Conservation (phyloP, 2,329 filamentous ascomycete genomes). For the Diaporthe nobilis region DNA sequence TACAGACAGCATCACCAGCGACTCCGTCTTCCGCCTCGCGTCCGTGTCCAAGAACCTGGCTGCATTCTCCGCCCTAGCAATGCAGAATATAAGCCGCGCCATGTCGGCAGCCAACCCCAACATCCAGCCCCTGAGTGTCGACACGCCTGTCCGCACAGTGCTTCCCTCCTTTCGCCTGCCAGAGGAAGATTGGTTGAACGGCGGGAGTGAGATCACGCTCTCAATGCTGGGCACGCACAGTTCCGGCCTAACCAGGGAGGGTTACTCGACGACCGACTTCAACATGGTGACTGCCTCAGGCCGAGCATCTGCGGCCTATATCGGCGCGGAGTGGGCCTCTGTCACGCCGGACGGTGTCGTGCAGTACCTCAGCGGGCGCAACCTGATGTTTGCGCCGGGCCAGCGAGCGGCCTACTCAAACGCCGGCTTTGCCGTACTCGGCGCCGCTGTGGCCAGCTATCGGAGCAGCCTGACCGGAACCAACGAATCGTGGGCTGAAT, state of each 20-base stretch:
- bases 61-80: background rate
- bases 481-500: background rate
- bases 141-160: background rate
- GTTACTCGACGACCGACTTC: conserved; percentile 14
- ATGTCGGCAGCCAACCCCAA: background rate
- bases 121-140: conserved; percentile 2
- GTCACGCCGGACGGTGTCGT: background rate
- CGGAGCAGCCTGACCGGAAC: background rate
- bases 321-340: background rate
- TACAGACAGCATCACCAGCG: background rate
- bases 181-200: background rate
- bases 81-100: background rate
- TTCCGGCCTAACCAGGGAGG: conserved; percentile 10
- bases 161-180: background rate
- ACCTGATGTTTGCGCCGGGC: conserved; percentile 14
- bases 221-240: conserved; percentile 8
- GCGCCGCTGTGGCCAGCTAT: background rate
- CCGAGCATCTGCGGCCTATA: background rate
- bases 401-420: conserved; percentile 13
- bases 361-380: background rate
- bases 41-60: conserved; percentile 19
- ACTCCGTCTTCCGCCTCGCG: conserved; percentile 5
- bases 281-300: background rate
- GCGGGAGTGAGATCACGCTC: background rate
- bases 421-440: conserved; percentile 5